phyloP scores from a whole-genome alignment of 2,329 filamentous ascomycete genomes.

The Sporothrix pseudoabietina region DNA sequence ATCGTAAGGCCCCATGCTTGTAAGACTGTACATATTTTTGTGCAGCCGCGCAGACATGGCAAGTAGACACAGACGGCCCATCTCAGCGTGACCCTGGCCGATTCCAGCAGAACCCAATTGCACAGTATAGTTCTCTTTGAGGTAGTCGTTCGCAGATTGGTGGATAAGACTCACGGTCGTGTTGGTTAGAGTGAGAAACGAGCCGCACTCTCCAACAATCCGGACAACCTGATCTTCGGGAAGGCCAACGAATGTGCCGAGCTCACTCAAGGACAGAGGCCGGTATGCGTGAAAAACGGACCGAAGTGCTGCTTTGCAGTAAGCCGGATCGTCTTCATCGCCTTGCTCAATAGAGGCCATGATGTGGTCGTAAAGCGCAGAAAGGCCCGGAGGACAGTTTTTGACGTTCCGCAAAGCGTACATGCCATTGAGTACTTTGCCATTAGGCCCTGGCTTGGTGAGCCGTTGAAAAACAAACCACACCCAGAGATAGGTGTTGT shows the following conservation, averaged over 20 bases:
- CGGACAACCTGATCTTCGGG: not conserved
- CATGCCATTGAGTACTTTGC: not conserved
- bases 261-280: conserved; percentile 12
- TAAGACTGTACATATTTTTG: conserved; percentile 24
- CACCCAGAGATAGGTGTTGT: conserved; percentile 25
- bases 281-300: conserved; percentile 20
- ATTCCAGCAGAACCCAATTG: not conserved
- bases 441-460: not conserved
- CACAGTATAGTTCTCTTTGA: not conserved
- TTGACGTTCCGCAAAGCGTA: not conserved
- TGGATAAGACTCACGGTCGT: conserved; percentile 13
- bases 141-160: conserved; percentile 17
- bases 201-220: conserved; percentile 21
- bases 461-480: conserved; percentile 21
- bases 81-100: not conserved
- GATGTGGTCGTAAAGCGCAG: conserved; percentile 22
- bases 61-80: not conserved
- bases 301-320: conserved; percentile 1
- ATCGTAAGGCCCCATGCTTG: not conserved
- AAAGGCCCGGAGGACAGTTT: conserved; percentile 7
- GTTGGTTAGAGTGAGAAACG: conserved; percentile 15
- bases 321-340: not conserved
- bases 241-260: not conserved
- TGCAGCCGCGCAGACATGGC: conserved; percentile 6
- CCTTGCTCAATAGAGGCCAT: conserved; percentile 5